Base-by-base conservation (phyloP, 2,329 filamentous ascomycete species). In the Aspergillus chevalieri region DNA sequence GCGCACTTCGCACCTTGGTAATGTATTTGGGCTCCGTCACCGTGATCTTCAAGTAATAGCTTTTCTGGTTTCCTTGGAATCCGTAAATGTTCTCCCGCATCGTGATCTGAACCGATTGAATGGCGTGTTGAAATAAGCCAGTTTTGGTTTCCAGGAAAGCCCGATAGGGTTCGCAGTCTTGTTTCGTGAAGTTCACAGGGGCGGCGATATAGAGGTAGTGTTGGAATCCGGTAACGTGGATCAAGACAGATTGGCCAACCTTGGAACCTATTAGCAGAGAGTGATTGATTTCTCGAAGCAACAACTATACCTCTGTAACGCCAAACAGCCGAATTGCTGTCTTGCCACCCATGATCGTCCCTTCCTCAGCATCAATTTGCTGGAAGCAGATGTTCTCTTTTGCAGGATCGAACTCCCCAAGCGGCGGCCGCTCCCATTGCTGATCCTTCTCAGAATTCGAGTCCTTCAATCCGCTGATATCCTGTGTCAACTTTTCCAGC, bases 181-280 rank as follows among this genome's bases (percentile, higher is more conserved):
- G 78, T 43, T 83, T 82, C 24, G 82, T 81, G 68, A 98, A 98
- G 22, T 82, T 81, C 7, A 91, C 75, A 0, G 93, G 93, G 0
- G 94, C 93, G 8, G 89, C 86, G 43, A 97, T 83, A 63, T 95
- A 98, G 49, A 98, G 82, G 66, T 98, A 98, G 68, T 98, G 93
- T 59, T 89, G 85, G 71, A 98, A 98, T 64, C 90, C 89, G 14
- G 88, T 95, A 54, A 98, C 91, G 68, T 98, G 93, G 10, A 98
- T 77, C 68, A 98, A 81, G 36, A 95, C 89, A 3, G 93, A 98
- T 70, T 98, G 86, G 47, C 93, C 93, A 39, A 69, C 70, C 78
- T 82, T 22, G 15, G 6, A 28, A 19, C 9, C 38, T 41, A 3
- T 49, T 60, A 57, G 60, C 51, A 52, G 44, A 21, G 5, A 14